Evolutionary conservation across 2,329 filamentous ascomycete species (phyloP), one percentile per base, ranked within the genome.

Genomic region (Fusarium stilboides): DNA sequence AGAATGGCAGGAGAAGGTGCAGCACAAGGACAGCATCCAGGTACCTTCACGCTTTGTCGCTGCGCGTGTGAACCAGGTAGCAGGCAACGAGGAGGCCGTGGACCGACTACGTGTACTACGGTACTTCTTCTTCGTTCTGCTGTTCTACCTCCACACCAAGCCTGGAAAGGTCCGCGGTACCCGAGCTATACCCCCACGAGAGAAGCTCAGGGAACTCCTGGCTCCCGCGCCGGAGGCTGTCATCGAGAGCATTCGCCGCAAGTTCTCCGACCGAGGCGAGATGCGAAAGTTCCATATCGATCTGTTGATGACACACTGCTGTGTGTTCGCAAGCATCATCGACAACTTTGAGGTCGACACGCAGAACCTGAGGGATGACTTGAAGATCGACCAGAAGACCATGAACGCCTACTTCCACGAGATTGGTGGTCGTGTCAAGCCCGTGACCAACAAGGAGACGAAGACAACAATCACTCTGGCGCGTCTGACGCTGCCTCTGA

Each of bases 301-400:
- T 75, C 84, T 93, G 65, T 80, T 94, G 33, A 88, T 90, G 74
- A 93, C 92, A 17, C 91, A 94, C 79, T 88, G 92, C 74, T 91
- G 89, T 72, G 91, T 87, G 2, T 84, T 94, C 63, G 88, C 90
- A 28, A 86, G 92, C 76, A 88, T 93, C 65, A 82, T 94, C 19
- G 91, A 94, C 74, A 89, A 91, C 75, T 94, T 89, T 75, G 88
- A 90, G 75, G 89, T 93, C 57, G 90, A 94, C 74, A 90, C 90
- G 8, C 86, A 86, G 66, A 86, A 91, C 69, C 80, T 97, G 68
- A 87, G 89, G 54, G 88, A 92, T 65, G 93, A 96, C 76, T 80
- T 96, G 62, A 87, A 87, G 75, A 74, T 94, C 59, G 91, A 94
- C 70, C 88, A 90, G 78, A 91, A 88, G 80, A 84, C 88, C 75